Conservation (phyloP, 2,329 filamentous ascomycete species). For the Paraphoma chrysanthemicola region DNA sequence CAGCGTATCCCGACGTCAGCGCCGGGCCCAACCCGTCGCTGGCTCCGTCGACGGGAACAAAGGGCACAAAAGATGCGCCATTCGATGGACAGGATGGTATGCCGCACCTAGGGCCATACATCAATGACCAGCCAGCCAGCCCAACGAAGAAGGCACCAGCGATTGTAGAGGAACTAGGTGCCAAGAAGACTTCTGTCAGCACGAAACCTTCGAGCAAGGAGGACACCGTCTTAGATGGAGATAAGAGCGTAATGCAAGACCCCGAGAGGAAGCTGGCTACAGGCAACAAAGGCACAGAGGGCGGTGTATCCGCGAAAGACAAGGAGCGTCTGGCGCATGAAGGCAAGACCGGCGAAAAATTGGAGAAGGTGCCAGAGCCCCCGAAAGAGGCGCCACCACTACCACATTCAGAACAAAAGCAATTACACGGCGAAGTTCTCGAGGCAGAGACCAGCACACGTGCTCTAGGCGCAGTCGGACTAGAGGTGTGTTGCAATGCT, state of each 20-base stretch:
- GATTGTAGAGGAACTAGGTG: slow-evolving; percentile 47
- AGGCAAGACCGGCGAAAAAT: slow-evolving; percentile 68
- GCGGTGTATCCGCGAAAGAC: slow-evolving; percentile 86
- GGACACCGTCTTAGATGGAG: slow-evolving; percentile 55
- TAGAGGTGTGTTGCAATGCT: slow-evolving; percentile 38
- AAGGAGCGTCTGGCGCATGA: slow-evolving; percentile 76
- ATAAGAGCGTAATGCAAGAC: slow-evolving; percentile 92
- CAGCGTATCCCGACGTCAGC: slow-evolving; percentile 29
- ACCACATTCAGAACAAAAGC: slow-evolving; percentile 80
- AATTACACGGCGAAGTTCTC: slow-evolving; percentile 43
- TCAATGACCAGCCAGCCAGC: slow-evolving; percentile 57
- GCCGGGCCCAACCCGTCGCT: slow-evolving; percentile 28
- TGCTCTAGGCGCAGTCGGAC: slow-evolving; percentile 44
- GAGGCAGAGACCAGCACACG: slow-evolving; percentile 20
- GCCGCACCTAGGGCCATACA: slow-evolving; percentile 85
- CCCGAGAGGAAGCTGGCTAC: slow-evolving; percentile 77
- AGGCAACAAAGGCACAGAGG: slow-evolving; percentile 86
- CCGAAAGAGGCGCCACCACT: slow-evolving; percentile 86
- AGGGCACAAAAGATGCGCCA: slow-evolving; percentile 79
- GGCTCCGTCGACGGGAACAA: slow-evolving; percentile 31
- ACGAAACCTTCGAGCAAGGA: slow-evolving; percentile 36
- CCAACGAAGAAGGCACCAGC: slow-evolving; percentile 40
- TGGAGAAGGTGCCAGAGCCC: slow-evolving; percentile 77
- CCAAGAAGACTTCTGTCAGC: slow-evolving; percentile 36
- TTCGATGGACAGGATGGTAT: slow-evolving; percentile 94